A percentile compares a stretch with the other conserved stretches of the same genome.
Evolutionary conservation across 1,284 basidiomycete genomes (phyloP).

Genomic region (Somion occarium): DNA sequence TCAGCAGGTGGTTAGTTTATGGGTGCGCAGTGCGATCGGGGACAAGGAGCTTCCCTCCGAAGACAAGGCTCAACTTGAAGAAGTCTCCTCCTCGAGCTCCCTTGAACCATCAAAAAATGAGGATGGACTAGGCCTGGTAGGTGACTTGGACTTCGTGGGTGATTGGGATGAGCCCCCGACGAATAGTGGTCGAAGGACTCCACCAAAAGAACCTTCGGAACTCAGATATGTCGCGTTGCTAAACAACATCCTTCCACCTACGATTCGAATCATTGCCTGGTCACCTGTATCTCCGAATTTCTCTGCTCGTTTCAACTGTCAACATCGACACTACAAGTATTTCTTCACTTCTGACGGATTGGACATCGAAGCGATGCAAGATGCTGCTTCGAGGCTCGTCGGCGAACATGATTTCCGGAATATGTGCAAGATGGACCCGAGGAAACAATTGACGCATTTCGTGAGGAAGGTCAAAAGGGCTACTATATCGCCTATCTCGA

Average conservation of each 20-base stretch:
- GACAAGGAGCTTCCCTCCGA: slow-evolving; percentile 1
- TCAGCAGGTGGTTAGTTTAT: slow-evolving; percentile 91
- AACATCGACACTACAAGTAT: slow-evolving; percentile 94
- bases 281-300: slow-evolving; percentile 82
- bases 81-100: background rate
- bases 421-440: slow-evolving; percentile 91
- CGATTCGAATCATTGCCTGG: slow-evolving; percentile 94
- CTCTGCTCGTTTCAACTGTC: slow-evolving; percentile 87
- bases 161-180: slow-evolving; percentile 26
- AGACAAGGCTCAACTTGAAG: background rate
- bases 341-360: slow-evolving; percentile 75
- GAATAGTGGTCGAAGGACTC: slow-evolving; percentile 21
- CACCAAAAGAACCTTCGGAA: slow-evolving; percentile 38
- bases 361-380: slow-evolving; percentile 73
- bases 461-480: slow-evolving; percentile 62
- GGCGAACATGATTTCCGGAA: slow-evolving; percentile 98
- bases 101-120: background rate
- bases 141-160: slow-evolving; percentile 24
- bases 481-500: slow-evolving; percentile 44
- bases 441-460: slow-evolving; percentile 88
- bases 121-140: slow-evolving; percentile 19
- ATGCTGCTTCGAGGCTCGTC: slow-evolving; percentile 67
- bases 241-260: slow-evolving; percentile 87
- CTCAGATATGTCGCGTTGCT: slow-evolving; percentile 78
- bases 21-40: slow-evolving; percentile 68